Percentiles rank a stretch among this genome's conserved stretches.
Conservation (phyloP, 441 rosid genomes). For the Francoa sonchifolia region DNA sequence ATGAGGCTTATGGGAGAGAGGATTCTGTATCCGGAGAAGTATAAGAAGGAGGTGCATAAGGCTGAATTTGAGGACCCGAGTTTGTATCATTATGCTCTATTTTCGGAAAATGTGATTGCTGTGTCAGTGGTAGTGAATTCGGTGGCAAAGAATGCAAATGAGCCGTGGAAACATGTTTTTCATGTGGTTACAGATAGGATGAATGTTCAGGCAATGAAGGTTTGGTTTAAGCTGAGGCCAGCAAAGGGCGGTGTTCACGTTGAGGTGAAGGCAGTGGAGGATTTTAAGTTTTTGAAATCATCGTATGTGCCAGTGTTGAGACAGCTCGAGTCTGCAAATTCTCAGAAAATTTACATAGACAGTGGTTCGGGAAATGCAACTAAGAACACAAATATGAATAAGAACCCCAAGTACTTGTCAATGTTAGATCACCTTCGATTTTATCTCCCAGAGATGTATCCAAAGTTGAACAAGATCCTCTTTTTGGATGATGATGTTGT, state of each 20-base stretch:
- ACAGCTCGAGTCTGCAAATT: too few species aligned
- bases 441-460: constrained; percentile 85
- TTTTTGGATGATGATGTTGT: constrained; percentile 92
- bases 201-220: constrained; percentile 86
- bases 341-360: too few species aligned
- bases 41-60: constrained; percentile 36
- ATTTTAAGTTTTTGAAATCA: constrained; percentile 49
- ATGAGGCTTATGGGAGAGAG: constrained; percentile 87
- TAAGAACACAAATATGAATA: too few species aligned
- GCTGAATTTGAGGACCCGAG: constrained; percentile 60
- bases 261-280: constrained; percentile 75
- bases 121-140: constrained; percentile 89
- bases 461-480: constrained; percentile 58
- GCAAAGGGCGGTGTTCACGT: constrained; percentile 63
- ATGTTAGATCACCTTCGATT: constrained; percentile 82
- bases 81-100: constrained; percentile 69
- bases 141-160: constrained; percentile 71
- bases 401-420: constrained; percentile 78
- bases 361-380: too few species aligned
- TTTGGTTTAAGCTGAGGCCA: constrained; percentile 90
- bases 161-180: constrained; percentile 83
- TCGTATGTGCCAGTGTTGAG: constrained; percentile 79
- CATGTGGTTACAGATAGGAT: constrained; percentile 77
- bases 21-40: constrained; percentile 61
- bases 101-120: constrained; percentile 84